Evolutionary conservation across 108 stramenopile species (phyloP).

Genomic region (Phaeodactylum tricornutum): DNA sequence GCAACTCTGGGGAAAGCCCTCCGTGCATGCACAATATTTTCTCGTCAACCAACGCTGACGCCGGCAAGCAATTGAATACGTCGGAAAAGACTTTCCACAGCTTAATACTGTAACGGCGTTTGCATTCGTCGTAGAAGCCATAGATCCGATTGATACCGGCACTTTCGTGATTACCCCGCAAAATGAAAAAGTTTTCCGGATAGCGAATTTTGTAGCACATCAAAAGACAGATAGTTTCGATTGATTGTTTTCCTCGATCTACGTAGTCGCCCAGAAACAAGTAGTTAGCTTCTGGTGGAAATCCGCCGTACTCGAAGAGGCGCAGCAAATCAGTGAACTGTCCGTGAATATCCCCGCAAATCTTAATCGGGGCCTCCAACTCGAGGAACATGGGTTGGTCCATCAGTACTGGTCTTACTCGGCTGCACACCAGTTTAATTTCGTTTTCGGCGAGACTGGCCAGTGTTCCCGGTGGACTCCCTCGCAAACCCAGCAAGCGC

Average conservation of each 20-base stretch:
- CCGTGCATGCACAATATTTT: constrained; percentile 97
- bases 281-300: constrained; percentile 49
- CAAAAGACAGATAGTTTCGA: constrained; percentile 88
- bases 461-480: constrained; percentile 66
- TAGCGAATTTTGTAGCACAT: constrained; percentile 90
- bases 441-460: constrained; percentile 63
- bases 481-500: constrained; percentile 61
- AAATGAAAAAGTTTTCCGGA: constrained; percentile 88
- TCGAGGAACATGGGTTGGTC: constrained; percentile 90
- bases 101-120: constrained; percentile 86
- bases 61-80: constrained; percentile 92
- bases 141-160: constrained; percentile 92
- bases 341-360: constrained; percentile 85
- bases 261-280: constrained; percentile 91
- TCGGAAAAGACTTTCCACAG: constrained; percentile 93
- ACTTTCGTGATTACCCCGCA: constrained; percentile 91
- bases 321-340: constrained; percentile 82
- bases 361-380: constrained; percentile 90
- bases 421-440: constrained; percentile 64
- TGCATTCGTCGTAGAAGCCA: constrained; percentile 85
- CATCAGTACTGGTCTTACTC: constrained; percentile 76
- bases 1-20: constrained; percentile 79
- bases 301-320: constrained; percentile 77
- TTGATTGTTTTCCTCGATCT: constrained; percentile 81
- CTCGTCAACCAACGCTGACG: constrained; percentile 87